Conservation (phyloP, 768 basidiomycete genomes). For the Rhizopogon salebrosus region DNA sequence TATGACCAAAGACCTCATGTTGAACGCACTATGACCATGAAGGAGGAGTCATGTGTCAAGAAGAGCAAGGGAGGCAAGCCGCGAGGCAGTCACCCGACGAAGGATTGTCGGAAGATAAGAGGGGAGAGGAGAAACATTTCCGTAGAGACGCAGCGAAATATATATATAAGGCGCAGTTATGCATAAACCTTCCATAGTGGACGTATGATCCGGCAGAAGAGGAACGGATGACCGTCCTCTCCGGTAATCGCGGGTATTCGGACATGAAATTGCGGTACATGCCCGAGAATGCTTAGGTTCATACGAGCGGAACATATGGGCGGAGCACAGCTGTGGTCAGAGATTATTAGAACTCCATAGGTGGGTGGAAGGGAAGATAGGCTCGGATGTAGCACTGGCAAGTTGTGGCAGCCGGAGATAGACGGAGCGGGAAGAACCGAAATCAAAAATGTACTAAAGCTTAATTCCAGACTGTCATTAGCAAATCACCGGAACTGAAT, state of each 20-base stretch:
- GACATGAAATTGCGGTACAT: conserved; percentile 26
- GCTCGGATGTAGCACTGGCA: conserved; percentile 7
- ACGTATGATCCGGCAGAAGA: conserved; percentile 24
- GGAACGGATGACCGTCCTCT: conserved; percentile 16
- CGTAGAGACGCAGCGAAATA: conserved; percentile 6
- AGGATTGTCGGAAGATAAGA: conserved; percentile 7
- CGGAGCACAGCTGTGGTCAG: conserved; percentile 7
- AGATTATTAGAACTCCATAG: conserved; percentile 2
- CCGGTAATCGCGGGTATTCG: conserved; percentile 27
- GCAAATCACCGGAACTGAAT: conserved; percentile 19
- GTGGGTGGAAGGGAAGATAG: conserved; percentile 7
- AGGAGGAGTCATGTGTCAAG: conserved; percentile 22
- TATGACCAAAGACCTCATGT: conserved; percentile 29
- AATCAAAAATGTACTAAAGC: conserved; percentile 26
- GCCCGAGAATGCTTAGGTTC: neutral
- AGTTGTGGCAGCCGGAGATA: conserved; percentile 24
- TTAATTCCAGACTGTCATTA: conserved; percentile 26
- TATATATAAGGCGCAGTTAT: conserved; percentile 4
- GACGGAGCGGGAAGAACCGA: conserved; percentile 23
- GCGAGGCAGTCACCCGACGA: conserved; percentile 16
- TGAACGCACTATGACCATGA: conserved; percentile 22
- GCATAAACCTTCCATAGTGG: conserved; percentile 4
- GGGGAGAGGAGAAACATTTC: conserved; percentile 1
- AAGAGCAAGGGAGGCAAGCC: conserved; percentile 21
- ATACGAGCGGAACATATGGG: conserved; percentile 20